These are phyloP conservation scores for Setaria viridis DNA, from an alignment of 202 grass and related monocot species.

Conservation along the genomic window DNA sequence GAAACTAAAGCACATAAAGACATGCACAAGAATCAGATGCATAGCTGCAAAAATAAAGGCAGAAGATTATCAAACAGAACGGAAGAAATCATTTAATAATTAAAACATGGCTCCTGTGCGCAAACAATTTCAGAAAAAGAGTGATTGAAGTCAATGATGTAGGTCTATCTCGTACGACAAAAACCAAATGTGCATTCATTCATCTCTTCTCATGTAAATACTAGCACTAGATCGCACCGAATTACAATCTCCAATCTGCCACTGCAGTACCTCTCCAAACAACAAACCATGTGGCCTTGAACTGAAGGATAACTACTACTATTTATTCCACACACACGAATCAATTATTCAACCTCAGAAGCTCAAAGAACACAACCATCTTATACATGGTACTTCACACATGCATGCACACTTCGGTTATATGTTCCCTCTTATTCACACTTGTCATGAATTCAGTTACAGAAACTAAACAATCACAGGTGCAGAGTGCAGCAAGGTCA, in stretches of 20 bases:
- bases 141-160: constrained; percentile 17
- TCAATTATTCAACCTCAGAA: constrained; percentile 14
- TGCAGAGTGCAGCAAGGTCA: constrained; percentile 18
- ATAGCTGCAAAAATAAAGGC: constrained; percentile 1
- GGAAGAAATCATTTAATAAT: not conserved
- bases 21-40: constrained; percentile 7
- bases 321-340: not conserved
- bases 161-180: not conserved
- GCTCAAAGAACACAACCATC: not conserved
- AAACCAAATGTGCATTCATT: constrained; percentile 1
- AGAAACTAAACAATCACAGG: constrained; percentile 39
- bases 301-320: not conserved
- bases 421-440: not conserved
- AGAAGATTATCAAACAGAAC: not conserved
- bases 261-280: not conserved
- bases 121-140: constrained; percentile 5
- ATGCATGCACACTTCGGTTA: no score
- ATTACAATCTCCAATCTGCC: not conserved
- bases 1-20: constrained; percentile 16
- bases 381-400: not conserved
- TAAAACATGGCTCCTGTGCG: constrained; percentile 6
- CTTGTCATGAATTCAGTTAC: constrained; percentile 4
- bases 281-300: constrained; percentile 9
- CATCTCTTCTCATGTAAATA: constrained; percentile 29
- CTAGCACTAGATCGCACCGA: constrained; percentile 5